These are phyloP conservation scores for Austroboletus eburneus DNA, from an alignment of 768 basidiomycete species.

Conservation along the genomic window DNA sequence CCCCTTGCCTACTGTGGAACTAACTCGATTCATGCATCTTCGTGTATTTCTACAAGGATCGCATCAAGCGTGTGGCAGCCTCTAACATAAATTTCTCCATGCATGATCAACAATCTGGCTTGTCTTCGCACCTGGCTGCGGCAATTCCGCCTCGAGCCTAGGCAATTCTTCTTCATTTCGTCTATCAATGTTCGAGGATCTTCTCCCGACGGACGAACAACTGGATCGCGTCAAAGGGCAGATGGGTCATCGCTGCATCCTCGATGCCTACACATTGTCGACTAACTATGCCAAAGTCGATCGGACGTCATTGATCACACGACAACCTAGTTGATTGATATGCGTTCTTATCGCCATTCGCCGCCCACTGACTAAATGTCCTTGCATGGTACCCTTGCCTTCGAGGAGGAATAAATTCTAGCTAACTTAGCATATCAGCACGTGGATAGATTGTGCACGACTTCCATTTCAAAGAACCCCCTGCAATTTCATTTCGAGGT, in stretches of 20 bases:
- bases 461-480: not conserved
- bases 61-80: not conserved
- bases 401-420: not conserved
- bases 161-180: not conserved
- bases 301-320: not conserved
- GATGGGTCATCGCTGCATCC: not conserved
- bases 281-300: no score
- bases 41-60: no score
- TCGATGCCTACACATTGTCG: constrained; percentile 8
- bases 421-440: constrained; percentile 1
- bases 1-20: no score
- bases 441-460: not conserved
- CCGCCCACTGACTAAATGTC: not conserved
- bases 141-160: not conserved
- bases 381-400: constrained; percentile 10
- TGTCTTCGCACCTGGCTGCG: not conserved
- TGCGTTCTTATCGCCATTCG: not conserved
- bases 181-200: constrained; percentile 2
- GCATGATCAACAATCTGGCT: not conserved
- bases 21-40: no score
- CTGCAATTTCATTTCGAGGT: not conserved
- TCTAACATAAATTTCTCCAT: not conserved
- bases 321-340: not conserved
- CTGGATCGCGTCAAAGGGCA: not conserved
- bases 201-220: not conserved